phyloP scores from a whole-genome alignment of 2,329 filamentous ascomycete genomes.

The Alternaria viburni region DNA sequence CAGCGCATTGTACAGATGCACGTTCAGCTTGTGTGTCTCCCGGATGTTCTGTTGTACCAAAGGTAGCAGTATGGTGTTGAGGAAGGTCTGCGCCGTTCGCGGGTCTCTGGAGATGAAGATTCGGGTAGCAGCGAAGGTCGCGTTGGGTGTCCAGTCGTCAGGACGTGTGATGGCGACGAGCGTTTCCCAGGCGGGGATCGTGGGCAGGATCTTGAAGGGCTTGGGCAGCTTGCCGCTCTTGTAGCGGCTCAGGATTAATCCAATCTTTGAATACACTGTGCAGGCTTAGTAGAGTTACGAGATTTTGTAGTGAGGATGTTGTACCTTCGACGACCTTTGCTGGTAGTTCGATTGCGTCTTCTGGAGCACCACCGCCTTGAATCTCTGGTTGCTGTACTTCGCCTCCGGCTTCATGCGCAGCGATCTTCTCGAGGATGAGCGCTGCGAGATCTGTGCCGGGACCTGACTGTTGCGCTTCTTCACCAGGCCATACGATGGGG shows the following conservation, averaged over 20 bases:
- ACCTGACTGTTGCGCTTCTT: conserved; percentile 48
- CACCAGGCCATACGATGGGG: conserved; percentile 72
- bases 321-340: conserved; percentile 80
- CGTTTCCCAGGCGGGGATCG: conserved; percentile 89
- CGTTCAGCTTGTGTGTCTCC: conserved; percentile 92
- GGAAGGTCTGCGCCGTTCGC: conserved; percentile 79
- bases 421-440: conserved; percentile 92
- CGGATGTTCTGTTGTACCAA: conserved; percentile 92
- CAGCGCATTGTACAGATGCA: conserved; percentile 91
- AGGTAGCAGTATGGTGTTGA: conserved; percentile 85
- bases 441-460: conserved; percentile 81
- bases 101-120: conserved; percentile 91
- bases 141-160: conserved; percentile 78
- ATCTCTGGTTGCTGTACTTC: conserved; percentile 52
- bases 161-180: conserved; percentile 85
- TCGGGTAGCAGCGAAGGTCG: conserved; percentile 85
- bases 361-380: conserved; percentile 64
- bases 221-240: conserved; percentile 97
- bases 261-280: conserved; percentile 86
- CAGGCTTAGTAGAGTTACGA: conserved; percentile 11
- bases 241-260: conserved; percentile 86
- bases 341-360: conserved; percentile 85
- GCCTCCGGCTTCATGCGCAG: conserved; percentile 79
- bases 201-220: conserved; percentile 95
- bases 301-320: not conserved